Conservation (phyloP, 176 grass and related monocot species). For the Ampelocalamus luodianensis region DNA sequence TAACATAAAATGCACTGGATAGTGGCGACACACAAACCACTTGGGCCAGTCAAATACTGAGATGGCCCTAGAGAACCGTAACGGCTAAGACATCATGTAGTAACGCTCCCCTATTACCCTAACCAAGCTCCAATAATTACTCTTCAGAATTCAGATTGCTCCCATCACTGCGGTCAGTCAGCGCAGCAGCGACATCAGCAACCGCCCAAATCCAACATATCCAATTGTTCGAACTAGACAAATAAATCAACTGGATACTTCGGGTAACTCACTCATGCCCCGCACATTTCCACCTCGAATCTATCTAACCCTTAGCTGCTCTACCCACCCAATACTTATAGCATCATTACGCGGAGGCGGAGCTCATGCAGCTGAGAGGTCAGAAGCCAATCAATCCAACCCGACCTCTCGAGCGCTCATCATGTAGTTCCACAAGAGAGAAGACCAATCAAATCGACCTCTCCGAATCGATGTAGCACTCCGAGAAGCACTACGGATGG, state of each 20-base stretch:
- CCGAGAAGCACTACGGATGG: not conserved
- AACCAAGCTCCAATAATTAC: not conserved
- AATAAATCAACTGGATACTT: not conserved
- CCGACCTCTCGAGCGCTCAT: not conserved
- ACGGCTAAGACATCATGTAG: not conserved
- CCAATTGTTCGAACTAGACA: not conserved
- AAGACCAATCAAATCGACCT: not conserved
- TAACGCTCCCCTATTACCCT: not conserved
- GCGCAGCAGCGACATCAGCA: not conserved
- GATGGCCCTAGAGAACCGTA: not conserved
- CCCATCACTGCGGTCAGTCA: not conserved
- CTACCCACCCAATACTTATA: not conserved
- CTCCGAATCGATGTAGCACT: not conserved
- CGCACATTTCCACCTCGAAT: not conserved
- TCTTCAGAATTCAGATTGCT: not conserved
- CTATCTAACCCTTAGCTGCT: not conserved
- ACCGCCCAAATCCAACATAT: not conserved
- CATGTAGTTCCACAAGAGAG: not conserved
- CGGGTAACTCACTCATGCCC: not conserved
- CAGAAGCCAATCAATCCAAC: not conserved
- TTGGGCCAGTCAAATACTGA: not conserved
- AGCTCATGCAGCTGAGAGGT: conserved; percentile 5
- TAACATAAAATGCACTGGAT: conserved; percentile 1
- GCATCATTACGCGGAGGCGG: not conserved
- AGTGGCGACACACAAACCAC: not conserved